Percentiles rank a stretch among this genome's conserved stretches.
Conservation (phyloP, 2,329 filamentous ascomycete genomes). For the Sclerotinia glacialis region DNA sequence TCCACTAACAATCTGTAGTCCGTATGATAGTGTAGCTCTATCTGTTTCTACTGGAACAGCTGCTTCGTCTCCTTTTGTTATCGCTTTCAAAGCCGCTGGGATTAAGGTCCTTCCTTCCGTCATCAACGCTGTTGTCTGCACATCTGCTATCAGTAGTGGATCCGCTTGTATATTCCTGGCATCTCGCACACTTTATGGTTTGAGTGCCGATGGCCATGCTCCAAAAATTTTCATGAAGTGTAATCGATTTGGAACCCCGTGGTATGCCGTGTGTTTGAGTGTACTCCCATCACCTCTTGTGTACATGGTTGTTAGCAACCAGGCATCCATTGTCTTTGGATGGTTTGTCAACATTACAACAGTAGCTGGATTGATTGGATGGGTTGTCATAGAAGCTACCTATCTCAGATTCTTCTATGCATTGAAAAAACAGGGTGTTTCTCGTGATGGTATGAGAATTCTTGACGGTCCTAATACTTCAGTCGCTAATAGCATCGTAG, state of each 20-base stretch:
- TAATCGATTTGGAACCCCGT: slow-evolving; percentile 55
- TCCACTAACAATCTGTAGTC: slow-evolving; percentile 54
- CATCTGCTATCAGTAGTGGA: slow-evolving; percentile 35
- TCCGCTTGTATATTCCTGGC: slow-evolving; percentile 20
- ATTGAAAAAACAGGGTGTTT: slow-evolving; percentile 55
- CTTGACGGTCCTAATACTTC: not conserved
- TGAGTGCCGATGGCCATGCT: slow-evolving; percentile 56
- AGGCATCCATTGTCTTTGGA: slow-evolving; percentile 59
- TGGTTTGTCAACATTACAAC: slow-evolving; percentile 65
- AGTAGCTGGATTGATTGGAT: slow-evolving; percentile 62
- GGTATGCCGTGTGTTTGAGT: slow-evolving; percentile 55
- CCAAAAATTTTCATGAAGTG: slow-evolving; percentile 54
- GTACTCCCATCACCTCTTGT: slow-evolving; percentile 61
- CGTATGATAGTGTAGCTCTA: slow-evolving; percentile 48
- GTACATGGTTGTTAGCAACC: slow-evolving; percentile 64
- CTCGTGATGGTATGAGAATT: slow-evolving; percentile 38
- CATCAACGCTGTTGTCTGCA: slow-evolving; percentile 75
- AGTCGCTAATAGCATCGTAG: not conserved
- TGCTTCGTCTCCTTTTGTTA: slow-evolving; percentile 63
- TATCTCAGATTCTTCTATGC: slow-evolving; percentile 57
- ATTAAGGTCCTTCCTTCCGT: slow-evolving; percentile 67
- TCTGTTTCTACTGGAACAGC: slow-evolving; percentile 45
- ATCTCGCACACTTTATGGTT: slow-evolving; percentile 54
- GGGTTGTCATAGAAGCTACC: slow-evolving; percentile 58
- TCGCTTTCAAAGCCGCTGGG: slow-evolving; percentile 66